phyloP scores from a whole-genome alignment of 1,284 basidiomycete species.

The Leucoagaricus sp. region DNA sequence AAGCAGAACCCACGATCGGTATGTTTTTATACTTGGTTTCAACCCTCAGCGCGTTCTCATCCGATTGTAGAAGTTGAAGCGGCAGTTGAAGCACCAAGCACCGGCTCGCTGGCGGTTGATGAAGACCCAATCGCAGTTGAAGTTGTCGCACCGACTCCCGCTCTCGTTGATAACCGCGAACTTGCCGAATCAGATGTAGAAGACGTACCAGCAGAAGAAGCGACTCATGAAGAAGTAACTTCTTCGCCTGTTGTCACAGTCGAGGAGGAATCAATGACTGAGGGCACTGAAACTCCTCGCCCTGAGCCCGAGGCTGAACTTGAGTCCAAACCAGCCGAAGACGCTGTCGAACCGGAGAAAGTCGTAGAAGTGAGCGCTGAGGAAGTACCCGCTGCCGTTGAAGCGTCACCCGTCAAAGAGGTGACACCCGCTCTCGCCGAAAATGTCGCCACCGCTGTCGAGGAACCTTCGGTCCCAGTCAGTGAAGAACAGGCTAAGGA shows the following conservation, averaged over 20 bases:
- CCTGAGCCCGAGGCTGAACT: background rate
- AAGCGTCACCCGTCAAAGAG: background rate
- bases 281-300: background rate
- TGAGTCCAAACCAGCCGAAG: background rate
- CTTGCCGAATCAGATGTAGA: conserved; percentile 5
- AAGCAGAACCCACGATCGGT: background rate
- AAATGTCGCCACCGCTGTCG: conserved; percentile 8
- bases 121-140: conserved; percentile 4
- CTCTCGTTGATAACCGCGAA: background rate
- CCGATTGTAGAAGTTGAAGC: background rate
- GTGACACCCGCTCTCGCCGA: background rate
- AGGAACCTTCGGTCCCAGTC: conserved; percentile 17
- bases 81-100: background rate
- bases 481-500: too few species aligned
- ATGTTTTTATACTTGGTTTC: background rate
- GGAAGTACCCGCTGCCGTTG: too few species aligned
- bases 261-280: background rate
- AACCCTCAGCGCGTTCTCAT: background rate
- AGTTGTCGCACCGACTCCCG: conserved; percentile 6
- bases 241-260: background rate
- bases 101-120: background rate
- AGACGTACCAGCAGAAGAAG: background rate
- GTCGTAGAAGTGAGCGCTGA: background rate
- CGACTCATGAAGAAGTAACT: background rate
- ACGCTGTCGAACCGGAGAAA: background rate